Evolutionary conservation across 2,329 filamentous ascomycete genomes (phyloP), one percentile per base, ranked within the genome.

Genomic region (Aspergillus nomiae): DNA sequence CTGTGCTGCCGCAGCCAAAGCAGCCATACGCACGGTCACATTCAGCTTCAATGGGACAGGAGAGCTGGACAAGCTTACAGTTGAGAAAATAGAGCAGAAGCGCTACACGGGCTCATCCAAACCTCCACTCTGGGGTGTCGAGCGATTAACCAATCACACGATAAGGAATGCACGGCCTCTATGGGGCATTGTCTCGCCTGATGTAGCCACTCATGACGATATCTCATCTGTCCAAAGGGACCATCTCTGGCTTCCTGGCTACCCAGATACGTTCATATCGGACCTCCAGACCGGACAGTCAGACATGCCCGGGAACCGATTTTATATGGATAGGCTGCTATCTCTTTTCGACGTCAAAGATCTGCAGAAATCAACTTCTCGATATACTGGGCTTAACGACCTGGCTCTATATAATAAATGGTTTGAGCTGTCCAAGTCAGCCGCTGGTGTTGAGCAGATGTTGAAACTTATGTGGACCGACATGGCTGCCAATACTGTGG

Each of bases 401-500:
- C 12, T 21, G 12, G 56, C 43, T 16, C 19, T 58, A 3, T 58
- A 30, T 4, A 16, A 9, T 2, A 9, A 30, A 14, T 58, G 56
- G 56, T 10, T 34, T 2, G 21, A n/a, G 26, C 43, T 50, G 2
- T 50, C 56, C 4, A 8, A 16, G 1, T 19, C 28, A 3, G 0
- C 56, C 8, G 21, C 28, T 5, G 24, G 24, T 19, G 26, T 34
- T 4, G 16, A 43, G n/a, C 30, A 21, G 12, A 21, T 50, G 19
- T 11, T 58, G 26, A 58, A 58, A 26, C 43, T 50, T 19, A 48
- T 58, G 6, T 58, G 56, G 56, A 58, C 56, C 4, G 56, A 58
- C 30, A 14, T 50, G n/a, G 56, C 30, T 6, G 56, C 56, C 16
- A 58, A 58, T 45, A 24, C 41, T 8, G 56, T 58, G 19, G 43